phyloP scores from a whole-genome alignment of 2,329 filamentous ascomycete genomes.

The Colletotrichum endophyticum region DNA sequence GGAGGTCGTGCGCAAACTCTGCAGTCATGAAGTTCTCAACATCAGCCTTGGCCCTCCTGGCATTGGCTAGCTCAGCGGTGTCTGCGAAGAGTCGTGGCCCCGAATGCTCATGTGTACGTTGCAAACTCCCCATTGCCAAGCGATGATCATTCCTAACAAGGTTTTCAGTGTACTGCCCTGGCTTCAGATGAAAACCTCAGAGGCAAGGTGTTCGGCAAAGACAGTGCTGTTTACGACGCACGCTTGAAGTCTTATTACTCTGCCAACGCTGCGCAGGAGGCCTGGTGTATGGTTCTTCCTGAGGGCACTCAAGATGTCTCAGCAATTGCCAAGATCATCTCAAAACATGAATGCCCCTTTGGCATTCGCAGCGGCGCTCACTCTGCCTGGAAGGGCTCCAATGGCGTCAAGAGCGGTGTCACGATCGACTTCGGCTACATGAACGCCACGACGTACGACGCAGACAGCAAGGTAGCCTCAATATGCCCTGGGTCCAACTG shows the following conservation, averaged over 20 bases:
- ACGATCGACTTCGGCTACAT: conserved; percentile 24
- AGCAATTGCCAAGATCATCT: conserved; percentile 24
- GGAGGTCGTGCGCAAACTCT: neutral
- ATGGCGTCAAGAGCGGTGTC: conserved; percentile 11
- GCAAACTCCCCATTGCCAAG: neutral
- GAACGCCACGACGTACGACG: conserved; percentile 34
- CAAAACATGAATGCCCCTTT: conserved; percentile 1
- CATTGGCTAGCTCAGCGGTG: neutral
- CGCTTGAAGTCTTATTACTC: conserved; percentile 14
- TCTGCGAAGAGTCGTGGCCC: neutral
- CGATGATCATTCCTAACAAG: neutral
- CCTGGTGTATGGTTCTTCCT: conserved; percentile 13
- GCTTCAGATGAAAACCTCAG: conserved; percentile 22
- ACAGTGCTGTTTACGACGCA: neutral
- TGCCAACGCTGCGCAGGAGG: conserved; percentile 6
- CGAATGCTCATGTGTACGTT: neutral
- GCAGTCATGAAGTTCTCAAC: conserved; percentile 3
- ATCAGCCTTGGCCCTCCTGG: neutral
- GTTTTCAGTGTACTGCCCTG: conserved; percentile 27
- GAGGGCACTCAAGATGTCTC: conserved; percentile 16
- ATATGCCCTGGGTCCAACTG: conserved; percentile 32
- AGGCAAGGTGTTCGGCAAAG: neutral
- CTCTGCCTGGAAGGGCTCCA: conserved; percentile 1
- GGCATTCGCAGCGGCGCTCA: conserved; percentile 9
- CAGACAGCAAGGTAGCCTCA: conserved; percentile 26